Percentiles rank a stretch among this genome's conserved stretches.
phyloP scores from a whole-genome alignment of 2,329 filamentous ascomycete genomes.

The Clonostachys chloroleuca region DNA sequence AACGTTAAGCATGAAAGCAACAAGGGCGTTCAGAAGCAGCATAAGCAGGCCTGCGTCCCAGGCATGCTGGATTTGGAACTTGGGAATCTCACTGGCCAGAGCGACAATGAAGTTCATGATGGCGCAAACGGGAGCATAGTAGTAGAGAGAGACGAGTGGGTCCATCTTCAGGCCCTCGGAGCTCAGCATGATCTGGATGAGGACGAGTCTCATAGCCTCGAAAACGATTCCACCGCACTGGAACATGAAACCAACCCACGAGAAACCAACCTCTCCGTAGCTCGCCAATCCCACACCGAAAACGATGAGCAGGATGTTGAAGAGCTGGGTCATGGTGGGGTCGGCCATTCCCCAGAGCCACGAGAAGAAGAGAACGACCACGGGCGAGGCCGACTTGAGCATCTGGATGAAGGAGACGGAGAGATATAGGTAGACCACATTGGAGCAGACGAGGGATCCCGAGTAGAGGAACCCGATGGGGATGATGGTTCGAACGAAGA shows the following conservation, averaged over 20 bases:
- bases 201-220: constrained; percentile 76
- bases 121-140: constrained; percentile 82
- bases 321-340: constrained; percentile 35
- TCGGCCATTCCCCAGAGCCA: constrained; percentile 53
- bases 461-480: constrained; percentile 65
- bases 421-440: constrained; percentile 64
- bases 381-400: constrained; percentile 65
- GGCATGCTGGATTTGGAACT: constrained; percentile 62
- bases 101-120: constrained; percentile 73
- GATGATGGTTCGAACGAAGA: constrained; percentile 60
- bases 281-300: constrained; percentile 47
- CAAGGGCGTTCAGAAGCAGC: constrained; percentile 68
- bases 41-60: constrained; percentile 59
- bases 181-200: constrained; percentile 80
- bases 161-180: constrained; percentile 80
- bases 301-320: constrained; percentile 48
- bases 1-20: constrained; percentile 78
- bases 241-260: constrained; percentile 59
- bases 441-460: constrained; percentile 61
- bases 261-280: constrained; percentile 65
- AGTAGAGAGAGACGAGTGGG: constrained; percentile 82
- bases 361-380: constrained; percentile 61
- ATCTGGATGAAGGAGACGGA: constrained; percentile 68
- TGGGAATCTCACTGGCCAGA: constrained; percentile 63
- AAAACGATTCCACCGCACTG: constrained; percentile 75